Conservation (phyloP, 1,284 basidiomycete genomes). For the Xerocomus amazonicus region DNA sequence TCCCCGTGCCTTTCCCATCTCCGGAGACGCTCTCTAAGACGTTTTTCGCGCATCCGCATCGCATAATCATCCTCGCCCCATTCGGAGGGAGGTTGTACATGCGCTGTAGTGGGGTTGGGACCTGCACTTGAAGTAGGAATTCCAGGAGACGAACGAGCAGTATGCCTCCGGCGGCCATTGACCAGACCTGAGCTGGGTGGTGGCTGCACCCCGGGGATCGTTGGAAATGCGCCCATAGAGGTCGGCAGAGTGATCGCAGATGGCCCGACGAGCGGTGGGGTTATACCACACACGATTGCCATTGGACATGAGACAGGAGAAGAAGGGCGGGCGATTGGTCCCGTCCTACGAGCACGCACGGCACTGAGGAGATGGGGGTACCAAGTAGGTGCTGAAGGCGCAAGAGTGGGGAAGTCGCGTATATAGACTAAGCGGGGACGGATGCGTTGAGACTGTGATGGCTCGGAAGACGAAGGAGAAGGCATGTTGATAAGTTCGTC, state of each 20-base stretch:
- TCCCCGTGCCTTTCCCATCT: conserved; percentile 66
- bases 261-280: conserved; percentile 55
- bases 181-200: neutral
- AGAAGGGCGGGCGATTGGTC: conserved; percentile 51
- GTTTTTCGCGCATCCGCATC: conserved; percentile 62
- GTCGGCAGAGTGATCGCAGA: conserved; percentile 11
- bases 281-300: conserved; percentile 79
- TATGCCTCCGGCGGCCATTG: conserved; percentile 17
- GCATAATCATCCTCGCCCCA: conserved; percentile 65
- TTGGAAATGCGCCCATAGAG: conserved; percentile 8
- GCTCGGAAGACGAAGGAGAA: conserved; percentile 33
- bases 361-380: conserved; percentile 75
- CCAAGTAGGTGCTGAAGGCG: conserved; percentile 71
- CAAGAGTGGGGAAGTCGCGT: conserved; percentile 74
- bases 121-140: neutral
- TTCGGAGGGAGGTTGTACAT: conserved; percentile 35
- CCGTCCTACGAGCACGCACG: conserved; percentile 67
- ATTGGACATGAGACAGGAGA: conserved; percentile 65
- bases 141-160: conserved; percentile 24
- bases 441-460: conserved; percentile 22
- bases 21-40: conserved; percentile 61
- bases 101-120: neutral
- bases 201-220: conserved; percentile 5
- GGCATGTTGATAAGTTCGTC: conserved; percentile 66
- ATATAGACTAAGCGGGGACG: conserved; percentile 79